A percentile compares a stretch with the other conserved stretches of the same genome.
Conservation (phyloP, 2,329 filamentous ascomycete species). For the Colletotrichum horii region DNA sequence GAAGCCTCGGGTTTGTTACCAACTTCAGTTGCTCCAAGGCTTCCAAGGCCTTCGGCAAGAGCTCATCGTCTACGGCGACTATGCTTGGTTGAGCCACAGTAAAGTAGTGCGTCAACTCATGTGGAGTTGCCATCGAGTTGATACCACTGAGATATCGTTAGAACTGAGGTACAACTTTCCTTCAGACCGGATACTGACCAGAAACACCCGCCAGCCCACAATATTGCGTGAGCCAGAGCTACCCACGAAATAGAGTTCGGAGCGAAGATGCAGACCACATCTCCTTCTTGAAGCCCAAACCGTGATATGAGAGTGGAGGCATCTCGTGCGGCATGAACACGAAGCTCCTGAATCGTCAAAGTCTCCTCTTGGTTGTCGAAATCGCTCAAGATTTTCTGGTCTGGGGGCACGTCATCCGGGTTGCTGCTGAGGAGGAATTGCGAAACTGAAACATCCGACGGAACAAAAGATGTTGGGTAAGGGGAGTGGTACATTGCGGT, state of each 20-base stretch:
- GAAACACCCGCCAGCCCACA: conserved; percentile 28
- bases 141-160: conserved; percentile 22
- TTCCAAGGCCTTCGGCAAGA: conserved; percentile 16
- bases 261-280: conserved; percentile 27
- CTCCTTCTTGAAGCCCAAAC: conserved; percentile 10
- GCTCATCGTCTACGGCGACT: conserved; percentile 22
- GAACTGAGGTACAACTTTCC: not conserved
- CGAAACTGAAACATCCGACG: not conserved
- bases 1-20: not conserved
- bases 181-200: not conserved
- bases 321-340: not conserved
- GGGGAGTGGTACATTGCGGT: not conserved
- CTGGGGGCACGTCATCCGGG: not conserved
- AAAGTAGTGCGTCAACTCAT: conserved; percentile 28
- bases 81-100: conserved; percentile 23
- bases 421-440: not conserved
- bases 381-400: not conserved
- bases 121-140: conserved; percentile 26
- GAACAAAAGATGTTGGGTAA: not conserved
- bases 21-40: not conserved
- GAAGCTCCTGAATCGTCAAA: not conserved
- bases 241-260: conserved; percentile 26
- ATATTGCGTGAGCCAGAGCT: conserved; percentile 22
- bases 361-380: not conserved
- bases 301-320: not conserved